These are phyloP conservation scores for Cyclotella sp. DNA, from an alignment of 108 stramenopile species.

Conservation along the genomic window DNA sequence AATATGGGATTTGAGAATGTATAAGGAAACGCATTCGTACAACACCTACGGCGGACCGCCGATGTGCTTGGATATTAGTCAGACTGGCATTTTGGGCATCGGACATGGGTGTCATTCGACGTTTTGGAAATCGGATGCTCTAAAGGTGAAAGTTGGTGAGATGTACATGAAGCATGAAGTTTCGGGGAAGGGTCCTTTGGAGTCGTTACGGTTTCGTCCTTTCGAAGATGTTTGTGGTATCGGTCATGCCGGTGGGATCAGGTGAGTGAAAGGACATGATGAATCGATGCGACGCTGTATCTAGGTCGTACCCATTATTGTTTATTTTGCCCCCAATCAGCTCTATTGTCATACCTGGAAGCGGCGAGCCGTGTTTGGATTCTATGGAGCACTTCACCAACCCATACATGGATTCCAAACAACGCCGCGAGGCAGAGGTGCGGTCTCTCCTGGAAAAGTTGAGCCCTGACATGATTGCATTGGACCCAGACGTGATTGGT, in stretches of 20 bases:
- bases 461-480: constrained; percentile 92
- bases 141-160: constrained; percentile 68
- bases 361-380: constrained; percentile 96
- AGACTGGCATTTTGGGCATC: constrained; percentile 90
- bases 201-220: constrained; percentile 91
- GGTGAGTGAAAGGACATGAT: not conserved
- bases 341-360: constrained; percentile 96
- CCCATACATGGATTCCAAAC: constrained; percentile 90
- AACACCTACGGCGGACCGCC: constrained; percentile 69
- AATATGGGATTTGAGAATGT: constrained; percentile 97
- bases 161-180: constrained; percentile 94
- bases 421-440: constrained; percentile 96
- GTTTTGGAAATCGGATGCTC: constrained; percentile 89
- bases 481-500: constrained; percentile 92
- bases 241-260: constrained; percentile 90
- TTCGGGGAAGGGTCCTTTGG: constrained; percentile 65
- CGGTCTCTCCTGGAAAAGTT: constrained; percentile 95
- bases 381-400: constrained; percentile 90
- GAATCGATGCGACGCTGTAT: not conserved
- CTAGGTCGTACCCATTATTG: not conserved
- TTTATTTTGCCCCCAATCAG: constrained; percentile 9
- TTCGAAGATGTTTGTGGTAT: constrained; percentile 97
- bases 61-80: constrained; percentile 87
- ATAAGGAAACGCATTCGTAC: constrained; percentile 71
- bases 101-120: constrained; percentile 86